Conservation (phyloP, 192 early-diverging fungal genomes). For the Geosiphon pyriformis region DNA sequence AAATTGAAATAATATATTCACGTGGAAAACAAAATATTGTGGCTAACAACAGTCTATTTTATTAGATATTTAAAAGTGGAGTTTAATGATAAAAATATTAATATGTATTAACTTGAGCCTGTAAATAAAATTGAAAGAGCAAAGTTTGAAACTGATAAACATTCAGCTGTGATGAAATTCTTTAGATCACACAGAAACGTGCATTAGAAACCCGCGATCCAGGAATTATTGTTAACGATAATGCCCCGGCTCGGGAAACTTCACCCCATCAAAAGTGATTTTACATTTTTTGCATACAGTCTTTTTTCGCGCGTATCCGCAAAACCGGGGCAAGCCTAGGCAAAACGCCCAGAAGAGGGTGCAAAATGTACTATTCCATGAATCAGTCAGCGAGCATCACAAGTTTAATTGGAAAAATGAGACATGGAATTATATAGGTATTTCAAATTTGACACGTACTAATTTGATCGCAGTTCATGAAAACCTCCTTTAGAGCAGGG, state of each 20-base stretch:
- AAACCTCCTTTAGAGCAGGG: constrained; percentile 20
- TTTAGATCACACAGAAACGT: too few relatives aligned
- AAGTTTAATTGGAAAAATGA: constrained; percentile 5
- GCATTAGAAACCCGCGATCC: too few relatives aligned
- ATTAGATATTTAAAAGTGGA: too few relatives aligned
- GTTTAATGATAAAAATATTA: too few relatives aligned
- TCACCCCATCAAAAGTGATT: constrained; percentile 6
- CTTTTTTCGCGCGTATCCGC: constrained; percentile 18
- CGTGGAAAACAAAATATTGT: too few relatives aligned
- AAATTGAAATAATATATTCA: too few relatives aligned
- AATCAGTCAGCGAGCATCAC: neutral
- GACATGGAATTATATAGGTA: neutral
- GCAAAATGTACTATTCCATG: constrained; percentile 5
- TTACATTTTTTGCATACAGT: constrained; percentile 24
- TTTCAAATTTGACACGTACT: constrained; percentile 10
- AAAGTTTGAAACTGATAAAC: too few relatives aligned
- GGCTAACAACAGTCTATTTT: too few relatives aligned
- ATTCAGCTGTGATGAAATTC: too few relatives aligned
- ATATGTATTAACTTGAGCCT: too few relatives aligned
- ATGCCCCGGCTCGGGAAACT: constrained; percentile 16
- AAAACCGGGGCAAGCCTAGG: constrained; percentile 20
- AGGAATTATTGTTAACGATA: too few relatives aligned
- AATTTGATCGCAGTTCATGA: constrained; percentile 19
- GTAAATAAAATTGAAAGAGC: too few relatives aligned
- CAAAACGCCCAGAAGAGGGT: constrained; percentile 23